A percentile compares a stretch with the other conserved stretches of the same genome.
phyloP scores from a whole-genome alignment of 208 protist genomes.

The Crithidia brevicula region DNA sequence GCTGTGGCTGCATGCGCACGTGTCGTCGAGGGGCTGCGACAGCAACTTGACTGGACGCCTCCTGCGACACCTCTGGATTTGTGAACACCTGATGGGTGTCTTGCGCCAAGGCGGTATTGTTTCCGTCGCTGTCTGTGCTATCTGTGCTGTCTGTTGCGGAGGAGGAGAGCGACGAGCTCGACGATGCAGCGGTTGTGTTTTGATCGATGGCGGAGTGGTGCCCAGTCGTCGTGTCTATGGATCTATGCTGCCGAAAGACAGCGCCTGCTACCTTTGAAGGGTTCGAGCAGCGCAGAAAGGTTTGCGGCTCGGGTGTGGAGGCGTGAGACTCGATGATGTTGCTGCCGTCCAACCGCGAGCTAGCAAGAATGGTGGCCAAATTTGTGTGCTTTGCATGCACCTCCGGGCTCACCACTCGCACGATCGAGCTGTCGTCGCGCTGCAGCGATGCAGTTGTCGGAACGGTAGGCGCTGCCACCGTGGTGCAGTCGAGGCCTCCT shows the following conservation, averaged over 20 bases:
- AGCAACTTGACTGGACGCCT: background rate
- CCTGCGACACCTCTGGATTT: background rate
- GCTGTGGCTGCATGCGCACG: conserved; percentile 9
- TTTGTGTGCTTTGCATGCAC: conserved; percentile 34
- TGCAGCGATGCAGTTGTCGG: background rate
- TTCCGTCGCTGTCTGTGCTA: background rate
- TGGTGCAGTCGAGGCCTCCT: background rate
- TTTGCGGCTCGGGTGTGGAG: background rate
- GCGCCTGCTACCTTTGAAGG: background rate
- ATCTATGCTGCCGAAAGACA: background rate
- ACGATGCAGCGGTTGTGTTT: background rate
- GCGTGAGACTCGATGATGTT: conserved; percentile 6
- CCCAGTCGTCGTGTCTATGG: background rate
- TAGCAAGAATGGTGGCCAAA: conserved; percentile 14
- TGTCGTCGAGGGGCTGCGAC: background rate
- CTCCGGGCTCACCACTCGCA: background rate
- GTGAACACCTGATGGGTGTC: too few relatives aligned
- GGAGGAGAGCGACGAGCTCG: background rate
- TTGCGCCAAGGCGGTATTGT: too few relatives aligned
- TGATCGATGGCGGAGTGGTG: too few relatives aligned
- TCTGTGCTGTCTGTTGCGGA: background rate
- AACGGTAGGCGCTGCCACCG: background rate
- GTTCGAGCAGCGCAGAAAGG: background rate
- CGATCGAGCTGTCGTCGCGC: background rate
- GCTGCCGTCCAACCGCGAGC: conserved; percentile 25